Evolutionary conservation across 345 rosid genomes (phyloP).

Genomic region (Linum tenue): DNA sequence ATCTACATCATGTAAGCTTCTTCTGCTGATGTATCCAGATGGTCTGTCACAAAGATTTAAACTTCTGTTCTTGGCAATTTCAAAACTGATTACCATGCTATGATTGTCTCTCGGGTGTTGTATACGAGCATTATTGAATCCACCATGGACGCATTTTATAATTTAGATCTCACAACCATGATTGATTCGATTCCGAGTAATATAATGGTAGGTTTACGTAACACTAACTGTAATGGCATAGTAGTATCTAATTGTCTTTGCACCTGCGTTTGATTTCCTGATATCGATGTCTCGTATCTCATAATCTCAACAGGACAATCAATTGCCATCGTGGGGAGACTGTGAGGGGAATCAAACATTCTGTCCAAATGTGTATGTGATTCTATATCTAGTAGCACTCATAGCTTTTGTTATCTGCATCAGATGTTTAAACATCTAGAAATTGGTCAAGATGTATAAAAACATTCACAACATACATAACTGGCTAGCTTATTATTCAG

Average conservation of each 20-base stretch:
- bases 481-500: too few relatives aligned
- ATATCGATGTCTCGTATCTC: background rate
- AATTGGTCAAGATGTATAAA: background rate
- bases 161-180: slow-evolving; percentile 52
- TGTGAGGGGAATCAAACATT: slow-evolving; percentile 45
- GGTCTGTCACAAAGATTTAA: too few relatives aligned
- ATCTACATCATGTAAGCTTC: slow-evolving; percentile 84
- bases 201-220: slow-evolving; percentile 39
- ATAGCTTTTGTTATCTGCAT: background rate
- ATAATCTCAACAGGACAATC: slow-evolving; percentile 36
- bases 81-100: background rate
- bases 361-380: slow-evolving; percentile 67
- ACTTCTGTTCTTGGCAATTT: background rate
- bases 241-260: background rate
- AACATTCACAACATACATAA: background rate
- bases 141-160: slow-evolving; percentile 60
- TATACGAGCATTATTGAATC: slow-evolving; percentile 74
- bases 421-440: background rate
- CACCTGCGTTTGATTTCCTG: background rate
- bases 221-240: background rate
- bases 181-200: slow-evolving; percentile 57
- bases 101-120: slow-evolving; percentile 60
- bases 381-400: background rate
- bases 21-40: background rate
- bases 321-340: slow-evolving; percentile 41